phyloP scores from a whole-genome alignment of 352 stramenopile genomes.

The Achlya hypogyna region DNA sequence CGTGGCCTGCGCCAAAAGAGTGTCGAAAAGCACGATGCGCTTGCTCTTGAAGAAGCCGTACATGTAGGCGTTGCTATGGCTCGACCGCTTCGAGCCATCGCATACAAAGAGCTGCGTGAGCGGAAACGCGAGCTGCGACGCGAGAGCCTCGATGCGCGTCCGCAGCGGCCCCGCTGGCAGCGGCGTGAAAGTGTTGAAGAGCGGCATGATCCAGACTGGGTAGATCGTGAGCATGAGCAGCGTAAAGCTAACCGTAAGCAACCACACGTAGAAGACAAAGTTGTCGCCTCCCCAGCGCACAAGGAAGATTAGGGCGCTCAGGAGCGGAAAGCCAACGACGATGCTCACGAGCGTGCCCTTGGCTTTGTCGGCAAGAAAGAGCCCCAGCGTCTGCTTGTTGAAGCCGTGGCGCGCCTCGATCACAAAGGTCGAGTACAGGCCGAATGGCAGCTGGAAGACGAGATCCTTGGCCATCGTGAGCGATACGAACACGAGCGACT shows the following conservation, averaged over 20 bases:
- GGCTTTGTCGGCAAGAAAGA: constrained; percentile 95
- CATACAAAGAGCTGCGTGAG: constrained; percentile 97
- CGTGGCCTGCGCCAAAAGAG: constrained; percentile 88
- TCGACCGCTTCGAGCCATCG: constrained; percentile 94
- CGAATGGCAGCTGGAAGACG: constrained; percentile 52
- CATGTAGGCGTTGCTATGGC: constrained; percentile 86
- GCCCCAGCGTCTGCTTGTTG: constrained; percentile 92
- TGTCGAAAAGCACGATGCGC: constrained; percentile 96
- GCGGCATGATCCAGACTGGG: constrained; percentile 93
- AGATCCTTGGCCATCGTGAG: constrained; percentile 58
- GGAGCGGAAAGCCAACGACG: constrained; percentile 62
- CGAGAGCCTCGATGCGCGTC: constrained; percentile 88
- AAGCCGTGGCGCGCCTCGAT: constrained; percentile 96
- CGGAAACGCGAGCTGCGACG: constrained; percentile 86
- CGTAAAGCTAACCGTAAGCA: constrained; percentile 89
- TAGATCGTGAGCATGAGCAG: constrained; percentile 95
- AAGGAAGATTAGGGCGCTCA: constrained; percentile 50
- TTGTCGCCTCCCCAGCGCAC: constrained; percentile 60
- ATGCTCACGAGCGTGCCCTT: constrained; percentile 87
- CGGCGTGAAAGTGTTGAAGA: constrained; percentile 96
- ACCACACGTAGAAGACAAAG: constrained; percentile 92
- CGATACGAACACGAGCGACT: constrained; percentile 58
- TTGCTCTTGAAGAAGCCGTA: constrained; percentile 96
- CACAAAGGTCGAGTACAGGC: constrained; percentile 93
- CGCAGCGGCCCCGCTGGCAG: constrained; percentile 85